These are phyloP conservation scores for Rhizoclosmatium sp. DNA, from an alignment of 192 early-diverging fungal species.

Conservation along the genomic window DNA sequence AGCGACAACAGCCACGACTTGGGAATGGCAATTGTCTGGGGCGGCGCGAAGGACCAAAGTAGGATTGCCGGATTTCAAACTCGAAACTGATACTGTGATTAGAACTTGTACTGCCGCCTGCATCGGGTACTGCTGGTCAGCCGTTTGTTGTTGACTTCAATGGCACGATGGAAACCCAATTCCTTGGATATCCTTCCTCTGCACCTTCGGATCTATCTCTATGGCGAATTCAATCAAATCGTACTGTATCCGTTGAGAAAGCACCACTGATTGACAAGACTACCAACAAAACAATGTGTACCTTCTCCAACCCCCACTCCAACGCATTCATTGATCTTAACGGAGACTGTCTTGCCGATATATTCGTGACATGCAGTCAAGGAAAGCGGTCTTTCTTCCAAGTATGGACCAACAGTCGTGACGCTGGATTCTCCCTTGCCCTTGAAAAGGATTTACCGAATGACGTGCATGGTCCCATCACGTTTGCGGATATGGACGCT, in stretches of 20 bases:
- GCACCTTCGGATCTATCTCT: conserved; percentile 27
- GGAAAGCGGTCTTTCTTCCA: conserved; percentile 69
- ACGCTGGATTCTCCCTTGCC: conserved; percentile 36
- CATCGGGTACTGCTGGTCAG: conserved; percentile 40
- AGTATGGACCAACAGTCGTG: conserved; percentile 35
- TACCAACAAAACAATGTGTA: conserved; percentile 58
- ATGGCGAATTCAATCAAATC: conserved; percentile 27
- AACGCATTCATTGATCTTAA: conserved; percentile 93
- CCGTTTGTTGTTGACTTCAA: conserved; percentile 70
- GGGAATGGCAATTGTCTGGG: conserved; percentile 3
- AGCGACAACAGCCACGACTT: background rate
- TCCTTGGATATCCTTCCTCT: conserved; percentile 55
- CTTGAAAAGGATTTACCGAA: conserved; percentile 66
- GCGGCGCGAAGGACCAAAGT: background rate
- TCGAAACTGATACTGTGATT: conserved; percentile 14
- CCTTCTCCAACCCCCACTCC: conserved; percentile 78
- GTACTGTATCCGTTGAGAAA: conserved; percentile 41
- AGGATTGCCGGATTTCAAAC: background rate
- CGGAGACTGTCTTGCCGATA: conserved; percentile 88
- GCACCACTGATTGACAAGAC: background rate
- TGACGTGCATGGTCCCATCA: conserved; percentile 71
- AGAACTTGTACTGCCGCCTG: conserved; percentile 17
- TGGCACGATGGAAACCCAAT: conserved; percentile 67
- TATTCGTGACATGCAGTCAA: conserved; percentile 67
- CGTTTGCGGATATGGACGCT: conserved; percentile 94